Base-by-base conservation (phyloP, 257 asterid species). In the Ehretia macrophylla region DNA sequence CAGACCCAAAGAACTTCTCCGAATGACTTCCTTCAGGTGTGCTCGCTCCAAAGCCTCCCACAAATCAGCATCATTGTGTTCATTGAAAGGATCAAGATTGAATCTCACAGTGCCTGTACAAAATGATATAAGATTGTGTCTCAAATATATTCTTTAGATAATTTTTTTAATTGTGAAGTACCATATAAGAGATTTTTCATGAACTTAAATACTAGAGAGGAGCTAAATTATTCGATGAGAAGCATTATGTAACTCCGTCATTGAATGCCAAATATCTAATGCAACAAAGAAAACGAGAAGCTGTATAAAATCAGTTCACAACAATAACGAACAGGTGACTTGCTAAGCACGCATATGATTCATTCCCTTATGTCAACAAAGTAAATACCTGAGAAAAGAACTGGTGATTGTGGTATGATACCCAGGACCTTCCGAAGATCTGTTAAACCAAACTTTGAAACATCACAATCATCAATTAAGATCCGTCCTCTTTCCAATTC, bases 41-140 rank as follows among this genome's bases (percentile, higher is more conserved):
- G 97, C 99, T 72, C 99, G 81, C 73, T 88, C 99, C 70, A 92
- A 77, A 65, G 99, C 85, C 77, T 93, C 99, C 99, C 99, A 93
- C 21, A 93, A 74, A 68, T 92, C 99, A 77, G 96, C 95, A 72
- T 93, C 99, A 55, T 81, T 86, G 84, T 93, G 97, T 74, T 93
- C 99, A 49, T 64, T 80, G 77, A 92, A 92, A 1, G 99, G 99
- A 68, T 93, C 99, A 22, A 93, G 97, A 72, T 93, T 93, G 67
- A 93, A 93, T 73, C 99, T 75, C 58, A 89, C 92, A 11, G 91
- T 79, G 65, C 99, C 99, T 88, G 72, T 47, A 32, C 60, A 56
- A 55, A 69, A 66, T 35, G 56, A 52, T n/a, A n/a, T n/a, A 65
- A 47, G 13, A 51, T 14, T 1, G 8, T 1, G 14, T 23, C 52